Base-by-base conservation (phyloP, 768 basidiomycete genomes). In the Steccherinum ochraceum region DNA sequence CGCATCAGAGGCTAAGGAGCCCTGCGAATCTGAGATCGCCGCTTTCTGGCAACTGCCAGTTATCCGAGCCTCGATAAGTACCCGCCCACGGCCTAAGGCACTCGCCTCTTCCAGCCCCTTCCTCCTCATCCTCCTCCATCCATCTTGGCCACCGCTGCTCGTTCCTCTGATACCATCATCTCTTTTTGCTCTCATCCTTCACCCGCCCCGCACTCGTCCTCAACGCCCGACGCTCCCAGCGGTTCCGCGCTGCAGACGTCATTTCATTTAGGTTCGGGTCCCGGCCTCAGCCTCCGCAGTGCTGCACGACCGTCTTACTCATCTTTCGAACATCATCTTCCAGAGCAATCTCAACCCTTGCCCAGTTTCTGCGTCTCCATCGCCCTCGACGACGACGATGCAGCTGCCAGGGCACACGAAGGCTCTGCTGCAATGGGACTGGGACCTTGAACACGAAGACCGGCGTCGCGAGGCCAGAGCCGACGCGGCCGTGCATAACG, bases 371-470 rank as follows among this genome's bases (percentile, higher is more conserved):
- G 20, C 11, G 13, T 12, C 40, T 39, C 51, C 13, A 18, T 19
- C 20, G 24, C 46, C 49, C 19, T 23, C 13, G 16, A 26, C 46
- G 40, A 47, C 2, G 21, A n/a, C n/a, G 5, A 16, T 19, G 20
- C 45, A 23, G 18, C 24, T 26, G 12, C 43, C 52, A 39, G 49
- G 39, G 12, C 13, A 45, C 25, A 45, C 19, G 24, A 51, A 53
- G 49, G 50, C 58, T 35, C 54, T 56, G 12, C 59, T 86, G 27
- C 68, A 75, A 61, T 90, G 87, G 87, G 76, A 81, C 65, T 85
- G 84, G 84, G 75, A 80, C 18, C 59, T 75, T 26, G 88, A 89
- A 64, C 84, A 83, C 49, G 79, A 71, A n/a, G 86, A 89, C 63
- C 70, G 87, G 42, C 74, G 70, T 58, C 74, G 67, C 27, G 88